These are phyloP conservation scores for Capsella bursapastoris DNA, from an alignment of 345 rosid genomes.

Conservation along the genomic window DNA sequence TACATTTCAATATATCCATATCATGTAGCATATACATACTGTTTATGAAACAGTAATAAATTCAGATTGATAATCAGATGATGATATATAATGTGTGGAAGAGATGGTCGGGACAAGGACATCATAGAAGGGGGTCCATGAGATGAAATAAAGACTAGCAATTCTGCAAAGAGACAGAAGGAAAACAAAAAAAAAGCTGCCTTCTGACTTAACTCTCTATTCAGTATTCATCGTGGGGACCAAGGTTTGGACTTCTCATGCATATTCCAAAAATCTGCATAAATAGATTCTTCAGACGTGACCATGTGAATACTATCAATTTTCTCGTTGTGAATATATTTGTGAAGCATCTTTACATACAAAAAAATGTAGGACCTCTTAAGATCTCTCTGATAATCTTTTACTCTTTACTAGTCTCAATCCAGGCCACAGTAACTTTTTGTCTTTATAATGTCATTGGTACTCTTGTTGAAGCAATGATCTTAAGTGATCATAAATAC, in stretches of 20 bases:
- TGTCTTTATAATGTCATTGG: conserved; percentile 12
- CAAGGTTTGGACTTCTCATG: conserved; percentile 39
- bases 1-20: conserved; percentile 4
- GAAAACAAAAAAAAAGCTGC: conserved; percentile 32
- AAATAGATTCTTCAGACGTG: conserved; percentile 36
- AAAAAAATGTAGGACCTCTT: conserved; percentile 21
- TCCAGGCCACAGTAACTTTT: conserved; percentile 7
- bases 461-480: conserved; percentile 9
- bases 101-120: conserved; percentile 45
- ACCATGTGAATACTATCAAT: conserved; percentile 31
- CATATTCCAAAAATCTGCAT: conserved; percentile 35
- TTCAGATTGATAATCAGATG: conserved; percentile 28
- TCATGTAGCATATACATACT: neutral
- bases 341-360: conserved; percentile 27
- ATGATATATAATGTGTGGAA: conserved; percentile 34
- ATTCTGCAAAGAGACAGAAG: conserved; percentile 36
- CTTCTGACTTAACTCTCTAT: conserved; percentile 41
- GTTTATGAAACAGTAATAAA: conserved; percentile 26
- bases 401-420: conserved; percentile 9
- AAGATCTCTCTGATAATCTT: neutral
- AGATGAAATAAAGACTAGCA: conserved; percentile 39
- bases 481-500: conserved; percentile 1
- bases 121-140: conserved; percentile 38
- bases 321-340: conserved; percentile 20
- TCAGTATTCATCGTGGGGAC: conserved; percentile 33